Evolutionary conservation across 2,329 filamentous ascomycete species (phyloP), one percentile per base, ranked within the genome.

Genomic region (Aspergillus amoenus): DNA sequence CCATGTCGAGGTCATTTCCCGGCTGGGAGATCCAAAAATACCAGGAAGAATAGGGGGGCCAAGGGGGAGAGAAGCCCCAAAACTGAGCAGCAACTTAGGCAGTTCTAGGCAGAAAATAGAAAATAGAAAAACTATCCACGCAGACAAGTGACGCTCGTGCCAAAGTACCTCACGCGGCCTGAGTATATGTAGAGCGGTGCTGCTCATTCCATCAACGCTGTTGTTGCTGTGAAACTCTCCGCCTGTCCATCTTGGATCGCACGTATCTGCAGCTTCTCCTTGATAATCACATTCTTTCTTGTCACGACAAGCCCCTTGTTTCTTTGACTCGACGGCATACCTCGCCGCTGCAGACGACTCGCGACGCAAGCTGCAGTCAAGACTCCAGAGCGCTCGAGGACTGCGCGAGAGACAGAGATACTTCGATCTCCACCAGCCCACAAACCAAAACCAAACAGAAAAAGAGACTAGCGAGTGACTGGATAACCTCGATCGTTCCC

Each of bases 381-480:
- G 9, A 9, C 27, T 4, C 27, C 8, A 37, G 34, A 37, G 34
- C 34, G 15, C 34, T 37, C 12, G 15, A n/a, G 15, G 34, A n/a
- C 34, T 15, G 34, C 34, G 12, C 5, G 34, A 4, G 34, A 37
- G 34, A 37, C 34, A 13, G 27, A 13, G 34, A 37, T 37, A 37
- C 12, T 37, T 37, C 34, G 34, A 37, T 37, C 34, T n/a, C 46
- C 18, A 49, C 46, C 9, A 56, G 43, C 51, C 40, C 24, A 47
- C 42, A 52, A 43, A 43, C 51, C 40, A 52, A 49, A 40, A 43
- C 51, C 40, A 52, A 49, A 40, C 49, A 51, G 46, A 60, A 45
- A 48, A 39, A 44, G 47, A 48, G 50, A 58, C 53, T 57, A 62
- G 56, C 37, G 57, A 58, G 32, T 37, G 18, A 40, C 42, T 57